Percentiles rank a stretch among this genome's conserved stretches.
phyloP scores from a whole-genome alignment of 2,329 filamentous ascomycete species.

The Colletotrichum eleusines region DNA sequence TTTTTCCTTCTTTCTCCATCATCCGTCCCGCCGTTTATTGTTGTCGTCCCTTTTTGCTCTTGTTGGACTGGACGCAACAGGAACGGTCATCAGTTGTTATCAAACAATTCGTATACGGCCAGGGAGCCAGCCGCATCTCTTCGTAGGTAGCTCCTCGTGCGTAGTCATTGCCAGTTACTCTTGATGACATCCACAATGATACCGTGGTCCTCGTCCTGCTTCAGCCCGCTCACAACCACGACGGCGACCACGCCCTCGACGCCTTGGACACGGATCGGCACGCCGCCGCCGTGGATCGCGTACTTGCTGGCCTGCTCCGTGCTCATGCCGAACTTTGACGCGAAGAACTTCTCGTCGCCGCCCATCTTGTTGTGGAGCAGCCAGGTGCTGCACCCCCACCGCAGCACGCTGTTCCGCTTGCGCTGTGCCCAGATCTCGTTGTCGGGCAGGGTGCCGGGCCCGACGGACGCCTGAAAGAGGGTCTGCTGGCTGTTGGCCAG shows the following conservation, averaged over 20 bases:
- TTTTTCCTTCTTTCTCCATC: no score
- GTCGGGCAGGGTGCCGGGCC: constrained; percentile 76
- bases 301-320: constrained; percentile 69
- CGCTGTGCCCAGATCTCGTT: constrained; percentile 78
- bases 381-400: constrained; percentile 79
- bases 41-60: background rate
- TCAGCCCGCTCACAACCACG: constrained; percentile 80
- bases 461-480: constrained; percentile 77
- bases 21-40: no score
- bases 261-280: constrained; percentile 77
- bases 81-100: background rate
- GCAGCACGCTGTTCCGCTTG: constrained; percentile 78
- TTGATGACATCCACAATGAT: constrained; percentile 78
- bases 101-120: background rate
- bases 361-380: constrained; percentile 75
- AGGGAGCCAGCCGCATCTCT: fast-evolving
- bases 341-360: constrained; percentile 74
- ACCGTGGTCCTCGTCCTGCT: constrained; percentile 82
- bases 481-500: constrained; percentile 69
- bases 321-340: constrained; percentile 73
- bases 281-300: constrained; percentile 82
- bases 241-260: constrained; percentile 83
- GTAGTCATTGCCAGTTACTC: constrained; percentile 56
- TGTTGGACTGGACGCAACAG: background rate
- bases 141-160: background rate